Base-by-base conservation (phyloP, 148 eudicot genomes). In the Hydrangea macrophylla region DNA sequence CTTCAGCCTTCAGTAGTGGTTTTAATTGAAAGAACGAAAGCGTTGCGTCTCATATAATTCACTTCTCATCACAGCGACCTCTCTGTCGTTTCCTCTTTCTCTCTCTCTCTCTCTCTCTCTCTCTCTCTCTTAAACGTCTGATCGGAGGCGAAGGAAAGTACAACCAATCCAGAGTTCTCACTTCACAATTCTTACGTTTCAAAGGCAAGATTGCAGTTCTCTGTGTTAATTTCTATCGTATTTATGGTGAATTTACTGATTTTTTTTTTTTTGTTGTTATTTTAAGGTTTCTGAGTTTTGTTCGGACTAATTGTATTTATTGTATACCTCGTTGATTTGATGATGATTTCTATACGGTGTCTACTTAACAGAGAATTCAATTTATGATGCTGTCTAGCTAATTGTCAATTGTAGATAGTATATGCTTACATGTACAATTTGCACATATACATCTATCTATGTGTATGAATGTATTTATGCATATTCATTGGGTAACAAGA, bases 171-270 rank as follows among this genome's bases (percentile, higher is more conserved):
- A n/a, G n/a, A n/a, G n/a, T n/a, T 42, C 17, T 42, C 18, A 4
- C 3, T 42, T 42, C 48, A 11, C 48, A 13, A 18, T 42, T 25
- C 58, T 44, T 36, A 25, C 10, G 13, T 2, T 24, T 26, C 32
- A 39, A 33, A 56, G 71, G 72, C 56, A 58, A 58, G 72, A n/a
- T 58, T 20, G 33, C 53, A 3, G 1, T 24, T 28, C 15, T 57
- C 39, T 39, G 1, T 42, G 48, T 24, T 3, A 50, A 20, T 42
- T 3, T 20, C 24, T 20, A 15, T 0, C 32, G 22, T 26, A 33
- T 2, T 51, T 51, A 33, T 65, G 51, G 7, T 20, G 42, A 31
- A 7, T 30, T n/a, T 27, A 17, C 10, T 37, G 32, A 42, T 25
- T 54, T 3, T 20, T 10, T 7, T 50, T 39, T 32, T 58, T 20